These are phyloP conservation scores for Tardiomyces digboiensis DNA, from an alignment of 1,139 yeast species.

Conservation along the genomic window DNA sequence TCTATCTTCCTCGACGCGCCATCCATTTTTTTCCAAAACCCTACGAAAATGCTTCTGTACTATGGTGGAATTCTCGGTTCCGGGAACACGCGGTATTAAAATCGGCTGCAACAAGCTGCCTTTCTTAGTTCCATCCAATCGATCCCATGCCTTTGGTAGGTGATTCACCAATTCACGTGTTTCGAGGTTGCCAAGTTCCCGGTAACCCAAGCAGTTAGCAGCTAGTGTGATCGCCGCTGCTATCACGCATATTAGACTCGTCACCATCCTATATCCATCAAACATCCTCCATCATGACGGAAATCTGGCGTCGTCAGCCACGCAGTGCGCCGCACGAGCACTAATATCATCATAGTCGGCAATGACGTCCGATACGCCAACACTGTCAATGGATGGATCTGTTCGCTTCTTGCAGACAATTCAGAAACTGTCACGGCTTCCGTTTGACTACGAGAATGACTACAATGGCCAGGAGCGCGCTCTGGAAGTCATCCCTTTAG, in stretches of 20 bases:
- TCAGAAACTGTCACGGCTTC: neutral
- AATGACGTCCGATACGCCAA: neutral
- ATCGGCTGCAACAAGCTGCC: conserved; percentile 13
- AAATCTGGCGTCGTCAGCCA: no score
- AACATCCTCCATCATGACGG: no score
- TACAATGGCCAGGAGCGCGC: conserved; percentile 25
- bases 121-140: neutral
- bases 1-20: conserved; percentile 34
- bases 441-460: neutral
- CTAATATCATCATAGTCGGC: neutral
- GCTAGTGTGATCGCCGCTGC: no score
- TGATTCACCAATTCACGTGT: neutral
- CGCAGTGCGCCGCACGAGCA: neutral
- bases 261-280: no score
- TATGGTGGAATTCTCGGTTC: conserved; percentile 31
- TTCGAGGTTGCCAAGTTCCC: neutral
- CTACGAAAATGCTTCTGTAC: conserved; percentile 24
- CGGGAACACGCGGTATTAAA: conserved; percentile 32
- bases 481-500: conserved; percentile 31
- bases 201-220: neutral
- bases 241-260: no score
- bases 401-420: neutral
- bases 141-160: neutral
- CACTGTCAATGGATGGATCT: no score
- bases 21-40: conserved; percentile 12